These are phyloP conservation scores for Prunus mongolica DNA, from an alignment of 306 rosid genomes.

Conservation along the genomic window DNA sequence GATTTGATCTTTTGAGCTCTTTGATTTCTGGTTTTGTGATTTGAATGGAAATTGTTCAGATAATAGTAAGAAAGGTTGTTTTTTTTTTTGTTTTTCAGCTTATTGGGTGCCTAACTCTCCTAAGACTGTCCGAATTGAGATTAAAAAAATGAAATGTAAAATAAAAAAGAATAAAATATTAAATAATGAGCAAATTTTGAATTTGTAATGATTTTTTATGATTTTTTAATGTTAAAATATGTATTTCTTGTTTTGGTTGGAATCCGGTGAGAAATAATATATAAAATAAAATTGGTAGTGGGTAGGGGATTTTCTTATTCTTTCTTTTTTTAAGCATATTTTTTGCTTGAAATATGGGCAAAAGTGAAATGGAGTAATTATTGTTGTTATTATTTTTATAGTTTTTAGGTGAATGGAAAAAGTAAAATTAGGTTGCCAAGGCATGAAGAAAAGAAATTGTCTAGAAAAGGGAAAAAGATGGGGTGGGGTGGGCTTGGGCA, in stretches of 20 bases:
- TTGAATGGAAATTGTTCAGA: slow-evolving; percentile 55
- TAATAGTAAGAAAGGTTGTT: slow-evolving; percentile 47
- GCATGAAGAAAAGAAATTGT: slow-evolving; percentile 70
- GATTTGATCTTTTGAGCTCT: slow-evolving; percentile 33
- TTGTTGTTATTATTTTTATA: slow-evolving; percentile 23
- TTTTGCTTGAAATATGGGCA: slow-evolving; percentile 43
- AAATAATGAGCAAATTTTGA: slow-evolving; percentile 38
- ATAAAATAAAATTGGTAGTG: slow-evolving; percentile 53
- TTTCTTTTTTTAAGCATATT: slow-evolving; percentile 18
- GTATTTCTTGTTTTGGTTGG: slow-evolving; percentile 62
- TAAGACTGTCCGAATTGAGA: slow-evolving; percentile 60
- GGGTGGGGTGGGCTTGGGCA: slow-evolving; percentile 42
- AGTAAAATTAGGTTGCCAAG: slow-evolving; percentile 70
- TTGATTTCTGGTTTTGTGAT: slow-evolving; percentile 35
- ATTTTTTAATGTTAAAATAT: slow-evolving; percentile 36
- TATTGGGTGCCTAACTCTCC: slow-evolving; percentile 70
- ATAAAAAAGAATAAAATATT: slow-evolving; percentile 29
- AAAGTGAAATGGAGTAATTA: slow-evolving; percentile 37
- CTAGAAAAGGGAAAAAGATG: slow-evolving; percentile 37
- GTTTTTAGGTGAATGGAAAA: slow-evolving; percentile 58
- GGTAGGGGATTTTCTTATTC: slow-evolving; percentile 54
- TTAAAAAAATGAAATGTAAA: slow-evolving; percentile 40
- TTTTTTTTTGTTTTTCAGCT: slow-evolving; percentile 54
- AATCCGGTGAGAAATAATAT: slow-evolving; percentile 52
- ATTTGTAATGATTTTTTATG: slow-evolving; percentile 22